phyloP scores from a whole-genome alignment of 352 stramenopile species.

The Globisporangium cystogenes region DNA sequence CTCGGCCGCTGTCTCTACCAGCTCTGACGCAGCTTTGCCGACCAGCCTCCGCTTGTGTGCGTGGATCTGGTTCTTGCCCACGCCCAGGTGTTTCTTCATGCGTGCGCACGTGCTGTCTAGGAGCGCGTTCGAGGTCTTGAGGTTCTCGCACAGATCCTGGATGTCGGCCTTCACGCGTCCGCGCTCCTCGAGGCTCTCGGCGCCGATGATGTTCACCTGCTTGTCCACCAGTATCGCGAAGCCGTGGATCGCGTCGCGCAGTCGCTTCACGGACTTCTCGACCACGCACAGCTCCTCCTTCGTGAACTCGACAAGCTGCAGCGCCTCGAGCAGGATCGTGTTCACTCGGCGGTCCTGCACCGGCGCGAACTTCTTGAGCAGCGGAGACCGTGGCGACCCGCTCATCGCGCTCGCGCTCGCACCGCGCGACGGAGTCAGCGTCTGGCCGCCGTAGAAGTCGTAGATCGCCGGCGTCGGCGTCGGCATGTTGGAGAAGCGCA shows the following conservation, averaged over 20 bases:
- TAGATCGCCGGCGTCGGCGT: background rate
- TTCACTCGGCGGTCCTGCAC: conserved; percentile 55
- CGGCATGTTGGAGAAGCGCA: conserved; percentile 8
- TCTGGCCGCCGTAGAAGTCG: conserved; percentile 1
- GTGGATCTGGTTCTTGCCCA: conserved; percentile 45
- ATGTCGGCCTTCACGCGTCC: conserved; percentile 53
- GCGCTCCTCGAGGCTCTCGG: conserved; percentile 33
- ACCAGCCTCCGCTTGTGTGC: conserved; percentile 38
- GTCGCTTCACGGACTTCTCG: conserved; percentile 46
- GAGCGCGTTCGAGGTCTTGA: conserved; percentile 45
- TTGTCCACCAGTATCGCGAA: conserved; percentile 75
- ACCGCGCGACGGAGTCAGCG: conserved; percentile 3
- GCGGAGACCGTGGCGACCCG: conserved; percentile 24
- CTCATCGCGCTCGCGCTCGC: background rate
- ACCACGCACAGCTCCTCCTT: conserved; percentile 49
- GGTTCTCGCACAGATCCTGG: conserved; percentile 47
- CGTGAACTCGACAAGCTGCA: conserved; percentile 60
- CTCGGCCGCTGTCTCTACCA: conserved; percentile 12
- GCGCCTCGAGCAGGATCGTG: conserved; percentile 48
- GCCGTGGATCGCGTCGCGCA: conserved; percentile 53
- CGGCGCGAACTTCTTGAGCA: conserved; percentile 54
- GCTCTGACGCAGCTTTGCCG: conserved; percentile 18
- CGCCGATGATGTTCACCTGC: conserved; percentile 60
- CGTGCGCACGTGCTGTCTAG: conserved; percentile 49
- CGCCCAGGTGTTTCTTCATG: conserved; percentile 48